Evolutionary conservation across 345 rosid genomes (phyloP).

Genomic region (Gossypium turneri): DNA sequence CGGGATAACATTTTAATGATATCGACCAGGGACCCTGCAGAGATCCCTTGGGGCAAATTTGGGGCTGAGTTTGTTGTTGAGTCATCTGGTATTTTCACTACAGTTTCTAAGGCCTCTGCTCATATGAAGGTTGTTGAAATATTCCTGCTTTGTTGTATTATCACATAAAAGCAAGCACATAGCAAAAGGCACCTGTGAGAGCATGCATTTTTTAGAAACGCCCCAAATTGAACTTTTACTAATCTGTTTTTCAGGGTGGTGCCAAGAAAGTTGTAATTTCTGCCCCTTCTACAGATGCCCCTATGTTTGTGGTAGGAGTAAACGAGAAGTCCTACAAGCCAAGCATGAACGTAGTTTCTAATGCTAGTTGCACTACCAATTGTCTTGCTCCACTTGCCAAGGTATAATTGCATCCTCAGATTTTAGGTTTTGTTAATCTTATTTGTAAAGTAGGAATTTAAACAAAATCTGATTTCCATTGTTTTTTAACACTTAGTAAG

Average conservation of each 20-base stretch:
- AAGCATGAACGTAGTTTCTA: constrained; percentile 91
- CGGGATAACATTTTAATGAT: constrained; percentile 8
- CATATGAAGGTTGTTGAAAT: constrained; percentile 61
- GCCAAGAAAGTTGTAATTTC: constrained; percentile 94
- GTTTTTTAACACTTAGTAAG: neutral
- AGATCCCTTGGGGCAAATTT: constrained; percentile 95
- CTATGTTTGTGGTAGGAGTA: constrained; percentile 99
- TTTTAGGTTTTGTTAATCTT: constrained; percentile 2
- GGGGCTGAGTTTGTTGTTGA: constrained; percentile 92
- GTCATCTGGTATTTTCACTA: constrained; percentile 94
- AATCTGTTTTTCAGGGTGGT: constrained; percentile 61
- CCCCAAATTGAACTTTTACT: constrained; percentile 8
- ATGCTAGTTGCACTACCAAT: constrained; percentile 99
- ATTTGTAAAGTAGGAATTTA: neutral
- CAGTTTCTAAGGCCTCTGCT: constrained; percentile 73
- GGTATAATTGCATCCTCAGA: constrained; percentile 39
- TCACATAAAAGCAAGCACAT: constrained; percentile 9
- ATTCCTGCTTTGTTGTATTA: neutral
- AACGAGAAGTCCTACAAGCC: constrained; percentile 81
- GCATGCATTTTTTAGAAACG: neutral
- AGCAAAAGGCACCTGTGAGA: neutral
- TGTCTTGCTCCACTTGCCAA: constrained; percentile 99
- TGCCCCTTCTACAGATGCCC: constrained; percentile 99
- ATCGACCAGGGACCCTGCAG: constrained; percentile 75
- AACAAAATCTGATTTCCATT: neutral